phyloP scores from a whole-genome alignment of 306 rosid species.

The Leucaena leucocephala region DNA sequence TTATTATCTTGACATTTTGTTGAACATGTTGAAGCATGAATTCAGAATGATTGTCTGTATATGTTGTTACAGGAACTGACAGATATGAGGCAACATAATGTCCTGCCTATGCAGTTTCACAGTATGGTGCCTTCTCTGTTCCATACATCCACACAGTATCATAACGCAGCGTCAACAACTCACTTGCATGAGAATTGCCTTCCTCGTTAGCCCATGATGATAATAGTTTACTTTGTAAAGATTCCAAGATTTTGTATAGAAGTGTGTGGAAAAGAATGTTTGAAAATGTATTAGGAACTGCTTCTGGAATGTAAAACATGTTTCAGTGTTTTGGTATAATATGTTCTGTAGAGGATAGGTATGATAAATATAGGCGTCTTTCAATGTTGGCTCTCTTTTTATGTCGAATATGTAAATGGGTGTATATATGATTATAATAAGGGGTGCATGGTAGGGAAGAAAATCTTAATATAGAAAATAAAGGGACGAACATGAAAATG shows the following conservation, averaged over 20 bases:
- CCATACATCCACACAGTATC: slow-evolving; percentile 44
- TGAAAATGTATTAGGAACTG: not conserved
- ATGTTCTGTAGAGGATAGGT: slow-evolving; percentile 15
- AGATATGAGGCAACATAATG: slow-evolving; percentile 44
- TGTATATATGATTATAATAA: not conserved
- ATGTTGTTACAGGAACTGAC: slow-evolving; percentile 47
- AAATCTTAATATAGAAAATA: not conserved
- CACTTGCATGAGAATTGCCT: slow-evolving; percentile 53
- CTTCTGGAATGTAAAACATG: slow-evolving; percentile 12
- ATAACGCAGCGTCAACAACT: slow-evolving; percentile 44
- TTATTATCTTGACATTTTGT: slow-evolving; percentile 4
- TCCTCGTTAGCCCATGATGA: slow-evolving; percentile 44
- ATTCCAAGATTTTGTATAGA: slow-evolving; percentile 26
- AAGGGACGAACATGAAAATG: not conserved
- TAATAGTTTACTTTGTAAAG: slow-evolving; percentile 1
- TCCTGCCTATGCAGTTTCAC: slow-evolving; percentile 53
- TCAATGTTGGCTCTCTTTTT: not conserved
- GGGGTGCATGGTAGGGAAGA: not conserved
- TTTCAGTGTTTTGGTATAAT: slow-evolving; percentile 5
- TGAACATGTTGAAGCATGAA: slow-evolving; percentile 7
- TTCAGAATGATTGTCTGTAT: slow-evolving; percentile 25
- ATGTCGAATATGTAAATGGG: not conserved
- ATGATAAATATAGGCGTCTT: not conserved
- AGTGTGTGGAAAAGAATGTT: slow-evolving; percentile 30
- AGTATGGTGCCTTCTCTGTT: slow-evolving; percentile 52